Percentiles rank a stretch among this genome's conserved stretches.
phyloP scores from a whole-genome alignment of 441 rosid species.

The Gossypium lobatum region DNA sequence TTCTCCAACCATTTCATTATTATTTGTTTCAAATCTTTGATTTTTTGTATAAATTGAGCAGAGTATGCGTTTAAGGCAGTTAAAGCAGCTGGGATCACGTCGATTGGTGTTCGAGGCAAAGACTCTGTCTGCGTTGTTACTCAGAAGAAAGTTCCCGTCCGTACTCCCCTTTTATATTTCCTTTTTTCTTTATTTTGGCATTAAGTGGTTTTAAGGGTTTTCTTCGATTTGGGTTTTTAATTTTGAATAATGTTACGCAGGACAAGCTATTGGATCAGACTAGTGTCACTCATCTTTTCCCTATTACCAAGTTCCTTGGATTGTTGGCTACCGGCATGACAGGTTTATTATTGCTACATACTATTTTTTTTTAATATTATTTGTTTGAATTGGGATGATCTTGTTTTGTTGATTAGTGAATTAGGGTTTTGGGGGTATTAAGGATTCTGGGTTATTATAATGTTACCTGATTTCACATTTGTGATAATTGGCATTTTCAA shows the following conservation, averaged over 20 bases:
- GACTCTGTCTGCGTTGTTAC: slow-evolving; percentile 94
- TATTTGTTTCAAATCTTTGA: no score
- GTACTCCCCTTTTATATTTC: slow-evolving; percentile 23
- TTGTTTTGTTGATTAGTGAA: background rate
- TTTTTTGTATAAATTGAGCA: slow-evolving; percentile 21
- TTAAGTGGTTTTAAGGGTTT: slow-evolving; percentile 11
- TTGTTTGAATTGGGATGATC: background rate
- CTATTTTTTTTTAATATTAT: background rate
- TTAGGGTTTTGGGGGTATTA: background rate
- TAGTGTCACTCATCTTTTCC: slow-evolving; percentile 83
- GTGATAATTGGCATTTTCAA: slow-evolving; percentile 15
- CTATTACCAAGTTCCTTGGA: slow-evolving; percentile 83
- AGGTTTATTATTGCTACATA: slow-evolving; percentile 33
- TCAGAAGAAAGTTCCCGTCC: slow-evolving; percentile 95
- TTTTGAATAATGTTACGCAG: slow-evolving; percentile 30
- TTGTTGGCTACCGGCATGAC: slow-evolving; percentile 91
- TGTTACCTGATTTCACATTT: background rate
- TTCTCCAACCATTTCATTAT: no score
- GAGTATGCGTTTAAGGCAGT: slow-evolving; percentile 98
- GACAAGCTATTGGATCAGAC: slow-evolving; percentile 97
- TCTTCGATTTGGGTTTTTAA: slow-evolving; percentile 7
- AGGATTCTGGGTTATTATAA: background rate
- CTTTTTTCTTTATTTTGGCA: background rate
- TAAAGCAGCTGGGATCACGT: slow-evolving; percentile 80
- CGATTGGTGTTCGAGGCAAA: slow-evolving; percentile 91